Evolutionary conservation across 306 rosid genomes (phyloP).

Genomic region (Prosopis cineraria): DNA sequence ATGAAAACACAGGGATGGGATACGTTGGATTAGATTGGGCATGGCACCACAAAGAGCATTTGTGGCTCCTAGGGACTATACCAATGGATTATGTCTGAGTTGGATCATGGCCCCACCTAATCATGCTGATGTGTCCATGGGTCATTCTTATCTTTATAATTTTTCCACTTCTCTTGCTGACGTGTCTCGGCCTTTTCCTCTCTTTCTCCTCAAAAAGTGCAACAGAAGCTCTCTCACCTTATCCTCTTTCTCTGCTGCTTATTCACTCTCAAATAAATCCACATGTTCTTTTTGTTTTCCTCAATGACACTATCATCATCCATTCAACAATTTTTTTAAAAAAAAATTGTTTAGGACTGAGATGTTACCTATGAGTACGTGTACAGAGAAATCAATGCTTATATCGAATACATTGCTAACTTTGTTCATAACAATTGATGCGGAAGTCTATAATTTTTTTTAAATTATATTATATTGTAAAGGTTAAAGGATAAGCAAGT

Average conservation of each 20-base stretch:
- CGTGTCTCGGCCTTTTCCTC: conserved; percentile 15
- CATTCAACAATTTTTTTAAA: too few relatives aligned
- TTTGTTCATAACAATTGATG: too few relatives aligned
- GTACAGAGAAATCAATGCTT: too few relatives aligned
- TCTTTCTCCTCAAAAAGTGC: neutral
- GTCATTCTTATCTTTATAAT: conserved; percentile 27
- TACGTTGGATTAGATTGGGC: neutral
- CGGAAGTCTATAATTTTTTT: too few relatives aligned
- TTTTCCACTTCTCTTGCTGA: neutral
- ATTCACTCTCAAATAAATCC: neutral
- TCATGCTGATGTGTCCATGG: conserved; percentile 32
- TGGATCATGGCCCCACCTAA: neutral
- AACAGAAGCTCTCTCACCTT: neutral
- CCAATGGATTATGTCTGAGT: conserved; percentile 23
- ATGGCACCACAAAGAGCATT: neutral
- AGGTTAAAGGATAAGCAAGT: neutral
- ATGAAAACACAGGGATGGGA: neutral
- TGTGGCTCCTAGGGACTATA: neutral
- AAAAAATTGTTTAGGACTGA: too few relatives aligned
- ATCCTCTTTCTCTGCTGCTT: neutral
- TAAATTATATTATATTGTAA: too few relatives aligned
- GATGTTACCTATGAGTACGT: too few relatives aligned
- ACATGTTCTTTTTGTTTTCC: neutral
- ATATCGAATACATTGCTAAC: too few relatives aligned
- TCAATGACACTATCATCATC: too few relatives aligned